Percentiles rank a stretch among this genome's conserved stretches.
phyloP scores from a whole-genome alignment of 2,329 filamentous ascomycete genomes.

The Fusarium sp. region DNA sequence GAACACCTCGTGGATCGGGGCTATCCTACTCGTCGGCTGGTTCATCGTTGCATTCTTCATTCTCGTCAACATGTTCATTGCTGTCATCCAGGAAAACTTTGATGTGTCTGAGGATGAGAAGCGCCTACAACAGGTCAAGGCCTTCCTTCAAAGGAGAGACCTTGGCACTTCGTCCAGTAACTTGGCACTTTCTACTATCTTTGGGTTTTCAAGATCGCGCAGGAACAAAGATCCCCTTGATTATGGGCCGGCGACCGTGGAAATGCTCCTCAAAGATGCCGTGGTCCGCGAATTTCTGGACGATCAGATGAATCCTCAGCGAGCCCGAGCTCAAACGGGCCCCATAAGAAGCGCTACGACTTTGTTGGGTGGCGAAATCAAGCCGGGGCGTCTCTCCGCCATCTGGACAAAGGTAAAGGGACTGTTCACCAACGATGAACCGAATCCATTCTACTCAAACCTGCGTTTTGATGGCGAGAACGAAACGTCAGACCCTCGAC shows the following conservation, averaged over 20 bases:
- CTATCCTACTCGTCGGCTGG: conserved; percentile 92
- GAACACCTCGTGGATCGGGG: conserved; percentile 91
- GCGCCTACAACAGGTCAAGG: conserved; percentile 93
- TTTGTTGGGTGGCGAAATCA: conserved; percentile 57
- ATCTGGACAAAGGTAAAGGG: conserved; percentile 71
- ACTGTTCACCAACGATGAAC: conserved; percentile 74
- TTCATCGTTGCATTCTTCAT: conserved; percentile 97
- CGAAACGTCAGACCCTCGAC: conserved; percentile 83
- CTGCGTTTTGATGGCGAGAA: conserved; percentile 76
- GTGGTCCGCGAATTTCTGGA: conserved; percentile 96
- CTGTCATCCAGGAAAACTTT: conserved; percentile 99
- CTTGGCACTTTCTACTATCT: conserved; percentile 79
- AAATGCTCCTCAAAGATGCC: conserved; percentile 96
- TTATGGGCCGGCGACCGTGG: conserved; percentile 90
- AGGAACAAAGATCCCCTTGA: conserved; percentile 85
- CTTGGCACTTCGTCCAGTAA: conserved; percentile 79
- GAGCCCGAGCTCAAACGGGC: conserved; percentile 48
- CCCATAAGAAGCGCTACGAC: conserved; percentile 50
- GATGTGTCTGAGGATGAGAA: conserved; percentile 99
- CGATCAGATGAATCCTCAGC: conserved; percentile 54
- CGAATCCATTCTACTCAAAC: conserved; percentile 94
- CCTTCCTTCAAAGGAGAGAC: conserved; percentile 92
- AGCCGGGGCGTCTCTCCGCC: conserved; percentile 69
- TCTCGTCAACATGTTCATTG: conserved; percentile 99
- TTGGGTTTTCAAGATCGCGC: conserved; percentile 70